Evolutionary conservation across 257 asterid species (phyloP).

Genomic region (Asclepias syriaca): DNA sequence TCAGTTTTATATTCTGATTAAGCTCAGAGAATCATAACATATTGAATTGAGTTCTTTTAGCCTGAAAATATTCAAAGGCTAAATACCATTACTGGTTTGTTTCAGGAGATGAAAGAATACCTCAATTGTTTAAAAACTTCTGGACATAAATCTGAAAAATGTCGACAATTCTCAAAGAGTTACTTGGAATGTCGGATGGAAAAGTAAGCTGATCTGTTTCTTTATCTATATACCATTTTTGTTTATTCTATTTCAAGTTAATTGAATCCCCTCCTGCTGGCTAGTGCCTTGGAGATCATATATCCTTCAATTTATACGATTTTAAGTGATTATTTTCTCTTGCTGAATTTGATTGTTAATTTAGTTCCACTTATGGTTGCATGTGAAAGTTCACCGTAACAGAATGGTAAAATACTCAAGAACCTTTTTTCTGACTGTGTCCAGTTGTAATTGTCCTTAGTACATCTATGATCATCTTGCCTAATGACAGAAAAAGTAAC

Average conservation of each 20-base stretch:
- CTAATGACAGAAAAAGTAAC: not conserved
- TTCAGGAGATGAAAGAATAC: slow-evolving; percentile 92
- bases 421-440: not conserved
- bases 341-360: not conserved
- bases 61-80: slow-evolving; percentile 4
- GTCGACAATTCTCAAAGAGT: slow-evolving; percentile 71
- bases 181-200: slow-evolving; percentile 94
- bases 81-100: slow-evolving; percentile 14
- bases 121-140: slow-evolving; percentile 60
- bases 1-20: not conserved
- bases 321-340: not conserved
- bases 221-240: not conserved
- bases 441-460: not conserved
- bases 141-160: slow-evolving; percentile 75
- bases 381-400: not conserved
- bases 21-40: not conserved
- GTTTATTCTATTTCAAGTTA: not conserved
- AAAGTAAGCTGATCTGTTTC: slow-evolving; percentile 45
- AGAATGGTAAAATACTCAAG: not conserved
- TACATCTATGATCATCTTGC: not conserved
- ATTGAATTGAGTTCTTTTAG: not conserved
- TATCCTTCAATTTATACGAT: not conserved
- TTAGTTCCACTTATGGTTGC: not conserved
- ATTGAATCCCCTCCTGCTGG: not conserved
- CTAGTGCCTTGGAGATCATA: slow-evolving; percentile 1